phyloP scores from a whole-genome alignment of 140 eudicot genomes.

The Oenanthe javanica region DNA sequence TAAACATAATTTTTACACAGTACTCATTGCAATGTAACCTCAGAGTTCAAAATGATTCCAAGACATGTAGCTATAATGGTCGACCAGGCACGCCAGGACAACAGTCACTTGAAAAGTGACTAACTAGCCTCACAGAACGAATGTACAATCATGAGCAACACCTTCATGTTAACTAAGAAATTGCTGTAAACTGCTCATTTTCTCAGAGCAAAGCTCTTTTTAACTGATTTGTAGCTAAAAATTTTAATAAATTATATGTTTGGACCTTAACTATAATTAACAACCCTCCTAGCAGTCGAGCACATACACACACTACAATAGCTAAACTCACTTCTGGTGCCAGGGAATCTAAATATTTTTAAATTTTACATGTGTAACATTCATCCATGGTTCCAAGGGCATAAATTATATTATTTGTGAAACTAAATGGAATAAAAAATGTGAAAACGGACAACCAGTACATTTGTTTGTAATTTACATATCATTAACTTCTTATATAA shows the following conservation, averaged over 20 bases:
- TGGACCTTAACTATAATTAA: neutral
- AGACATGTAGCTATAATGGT: neutral
- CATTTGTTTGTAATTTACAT: neutral
- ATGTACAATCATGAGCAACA: neutral
- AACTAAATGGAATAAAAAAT: neutral
- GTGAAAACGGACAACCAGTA: neutral
- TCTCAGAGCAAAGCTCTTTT: neutral
- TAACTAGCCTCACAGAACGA: neutral
- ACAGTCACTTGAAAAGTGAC: neutral
- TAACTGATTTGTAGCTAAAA: neutral
- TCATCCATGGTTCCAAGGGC: neutral
- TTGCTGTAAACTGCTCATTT: too few relatives aligned
- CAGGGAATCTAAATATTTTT: neutral
- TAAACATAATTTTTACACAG: neutral
- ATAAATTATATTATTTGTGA: constrained; percentile 1
- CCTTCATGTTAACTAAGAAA: too few relatives aligned
- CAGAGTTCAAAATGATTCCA: neutral
- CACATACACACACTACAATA: neutral
- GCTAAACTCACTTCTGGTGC: neutral
- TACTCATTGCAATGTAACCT: neutral
- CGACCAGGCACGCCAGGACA: neutral
- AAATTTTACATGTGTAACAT: neutral
- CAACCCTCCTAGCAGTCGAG: neutral
- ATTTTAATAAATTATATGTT: neutral
- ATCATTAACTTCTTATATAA: neutral